Base-by-base conservation (phyloP, 306 rosid species). In the Cicer pinnatifidum region DNA sequence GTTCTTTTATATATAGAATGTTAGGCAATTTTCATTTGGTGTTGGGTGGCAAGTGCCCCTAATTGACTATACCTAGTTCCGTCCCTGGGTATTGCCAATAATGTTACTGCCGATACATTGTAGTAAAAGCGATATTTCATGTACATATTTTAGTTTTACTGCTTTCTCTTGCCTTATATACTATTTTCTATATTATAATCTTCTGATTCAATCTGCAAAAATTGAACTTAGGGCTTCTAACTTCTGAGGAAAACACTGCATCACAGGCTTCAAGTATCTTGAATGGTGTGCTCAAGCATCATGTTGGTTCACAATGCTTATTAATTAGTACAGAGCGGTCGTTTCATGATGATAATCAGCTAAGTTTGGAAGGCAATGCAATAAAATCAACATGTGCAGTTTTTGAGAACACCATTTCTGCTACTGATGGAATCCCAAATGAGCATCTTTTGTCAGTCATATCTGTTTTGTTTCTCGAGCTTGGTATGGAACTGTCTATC, bases 401-500 rank as follows among this genome's bases (percentile, higher is more conserved):
- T 78, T 87, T 89, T 77, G 94, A 91, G 83, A 83, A 78, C 71
- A 73, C 77, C 67, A 84, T 94, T 69, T 70, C 82, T 69, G 76
- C 65, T 65, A 75, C 46, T 77, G 85, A 83, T 84, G 93, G 88
- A 78, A 71, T 78, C 75, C 89, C 91, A 50, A 85, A 88, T 45
- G 89, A 89, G 81, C 87, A 84, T 77, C 69, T 88, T 69, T 69
- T 91, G 83, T 88, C 80, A 1, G 95, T 88, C 72, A 83, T 88
- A 71, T 87, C 97, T 75, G 84, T 87, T 78, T 71, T 94, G 77
- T 89, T 91, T 81, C 84, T 88, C 40, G 87, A 87, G 82, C 88
- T 94, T 10, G 95, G 98, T 94, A 82, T 11, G 87, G 60, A 67
- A 60, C 69, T 67, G 52, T 54, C 75, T 65, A 41, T 56, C 33